Percentiles rank a stretch among this genome's conserved stretches.
Evolutionary conservation across 805 yeast genomes (phyloP).

Genomic region (Saccharomyces jurei): DNA sequence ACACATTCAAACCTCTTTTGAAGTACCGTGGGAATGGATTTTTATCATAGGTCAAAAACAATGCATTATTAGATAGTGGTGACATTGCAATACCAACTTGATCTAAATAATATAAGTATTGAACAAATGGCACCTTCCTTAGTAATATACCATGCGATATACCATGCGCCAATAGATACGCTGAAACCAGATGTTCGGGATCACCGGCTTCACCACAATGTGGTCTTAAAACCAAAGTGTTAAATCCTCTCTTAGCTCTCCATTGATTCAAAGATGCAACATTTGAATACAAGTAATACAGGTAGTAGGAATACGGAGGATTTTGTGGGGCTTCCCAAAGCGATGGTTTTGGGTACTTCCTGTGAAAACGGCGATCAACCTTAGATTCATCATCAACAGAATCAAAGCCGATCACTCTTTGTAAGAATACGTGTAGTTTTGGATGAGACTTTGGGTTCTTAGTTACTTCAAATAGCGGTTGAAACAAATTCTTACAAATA

Average conservation of each 20-base stretch:
- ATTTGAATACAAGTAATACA: slow-evolving; percentile 84
- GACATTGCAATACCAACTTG: slow-evolving; percentile 98
- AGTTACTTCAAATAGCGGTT: slow-evolving; percentile 86
- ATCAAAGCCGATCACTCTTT: slow-evolving; percentile 94
- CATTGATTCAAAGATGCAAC: slow-evolving; percentile 78
- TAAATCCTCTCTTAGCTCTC: slow-evolving; percentile 67
- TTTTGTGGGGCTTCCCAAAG: slow-evolving; percentile 71
- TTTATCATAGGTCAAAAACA: slow-evolving; percentile 91
- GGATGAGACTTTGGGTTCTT: slow-evolving; percentile 81
- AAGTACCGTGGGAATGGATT: slow-evolving; percentile 90
- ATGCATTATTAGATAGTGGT: slow-evolving; percentile 92
- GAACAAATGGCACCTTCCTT: slow-evolving; percentile 91
- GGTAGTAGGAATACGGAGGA: slow-evolving; percentile 96
- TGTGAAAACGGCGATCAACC: slow-evolving; percentile 71
- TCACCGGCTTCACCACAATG: slow-evolving; percentile 99
- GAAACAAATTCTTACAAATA: slow-evolving; percentile 67
- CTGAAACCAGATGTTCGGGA: slow-evolving; percentile 89
- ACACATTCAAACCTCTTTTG: slow-evolving; percentile 88
- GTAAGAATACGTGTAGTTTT: slow-evolving; percentile 79
- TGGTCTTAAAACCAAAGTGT: slow-evolving; percentile 90
- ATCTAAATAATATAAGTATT: slow-evolving; percentile 84
- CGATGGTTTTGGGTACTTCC: slow-evolving; percentile 77
- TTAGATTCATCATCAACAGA: slow-evolving; percentile 98
- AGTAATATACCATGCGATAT: slow-evolving; percentile 92
- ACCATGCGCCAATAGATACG: slow-evolving; percentile 83